phyloP scores from a whole-genome alignment of 371 early-diverging fungal genomes.

The Mucor velutinosus region DNA sequence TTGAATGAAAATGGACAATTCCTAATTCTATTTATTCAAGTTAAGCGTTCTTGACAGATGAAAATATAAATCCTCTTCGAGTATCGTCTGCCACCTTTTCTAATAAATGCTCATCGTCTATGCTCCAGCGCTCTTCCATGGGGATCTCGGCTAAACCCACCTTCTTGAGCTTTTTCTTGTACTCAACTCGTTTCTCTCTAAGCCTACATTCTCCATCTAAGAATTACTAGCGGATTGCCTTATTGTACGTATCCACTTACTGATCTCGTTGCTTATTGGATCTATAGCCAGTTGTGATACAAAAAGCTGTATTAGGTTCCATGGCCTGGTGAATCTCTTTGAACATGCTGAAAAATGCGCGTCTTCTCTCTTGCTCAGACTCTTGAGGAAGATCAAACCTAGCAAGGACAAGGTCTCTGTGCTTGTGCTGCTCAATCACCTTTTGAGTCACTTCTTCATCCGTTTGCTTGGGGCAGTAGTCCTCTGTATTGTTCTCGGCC shows the following conservation, averaged over 20 bases:
- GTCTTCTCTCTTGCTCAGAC: slow-evolving; percentile 13
- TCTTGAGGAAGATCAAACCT: slow-evolving; percentile 19
- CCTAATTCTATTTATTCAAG: not conserved
- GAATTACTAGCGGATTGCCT: not conserved
- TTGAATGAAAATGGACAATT: not conserved
- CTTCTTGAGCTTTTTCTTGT: slow-evolving; percentile 25
- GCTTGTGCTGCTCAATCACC: slow-evolving; percentile 23
- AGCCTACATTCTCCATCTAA: slow-evolving; percentile 12
- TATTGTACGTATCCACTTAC: not conserved
- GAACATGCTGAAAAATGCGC: slow-evolving; percentile 9
- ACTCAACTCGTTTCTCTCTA: slow-evolving; percentile 26
- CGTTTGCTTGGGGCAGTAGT: slow-evolving; percentile 10
- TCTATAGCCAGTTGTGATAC: slow-evolving; percentile 32
- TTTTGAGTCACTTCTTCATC: slow-evolving; percentile 22
- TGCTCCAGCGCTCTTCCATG: slow-evolving; percentile 32
- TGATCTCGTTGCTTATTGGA: slow-evolving; percentile 21
- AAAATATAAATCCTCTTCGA: slow-evolving; percentile 31
- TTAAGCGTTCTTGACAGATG: slow-evolving; percentile 9
- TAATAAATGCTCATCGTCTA: slow-evolving; percentile 28
- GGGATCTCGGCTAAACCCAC: slow-evolving; percentile 29
- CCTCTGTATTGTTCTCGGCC: slow-evolving; percentile 8
- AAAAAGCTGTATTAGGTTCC: slow-evolving; percentile 29
- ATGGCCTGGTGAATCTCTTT: slow-evolving; percentile 16
- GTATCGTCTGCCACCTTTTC: slow-evolving; percentile 21
- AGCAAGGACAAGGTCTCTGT: slow-evolving; percentile 17